Conservation (phyloP, 2,329 filamentous ascomycete genomes). For the Chrysosporium queenslandicum region DNA sequence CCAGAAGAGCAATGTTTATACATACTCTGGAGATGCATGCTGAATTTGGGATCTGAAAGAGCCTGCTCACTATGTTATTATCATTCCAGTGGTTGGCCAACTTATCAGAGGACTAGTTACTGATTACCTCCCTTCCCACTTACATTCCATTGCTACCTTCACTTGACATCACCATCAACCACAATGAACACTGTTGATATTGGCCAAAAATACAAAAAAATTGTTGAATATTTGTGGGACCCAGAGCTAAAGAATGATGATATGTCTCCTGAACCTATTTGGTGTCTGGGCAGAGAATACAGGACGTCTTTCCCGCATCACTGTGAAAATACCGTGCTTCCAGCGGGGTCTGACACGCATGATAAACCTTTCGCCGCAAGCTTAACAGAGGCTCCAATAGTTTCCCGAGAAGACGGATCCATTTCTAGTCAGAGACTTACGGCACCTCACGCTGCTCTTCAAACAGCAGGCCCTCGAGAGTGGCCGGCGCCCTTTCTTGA, state of each 20-base stretch:
- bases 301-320: conserved; percentile 20
- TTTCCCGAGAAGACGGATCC: neutral
- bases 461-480: conserved; percentile 29
- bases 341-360: neutral
- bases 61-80: neutral
- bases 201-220: conserved; percentile 55
- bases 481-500: conserved; percentile 83
- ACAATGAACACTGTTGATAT: conserved; percentile 57
- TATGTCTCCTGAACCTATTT: conserved; percentile 58
- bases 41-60: too few relatives aligned
- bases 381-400: neutral
- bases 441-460: neutral
- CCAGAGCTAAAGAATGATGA: conserved; percentile 75
- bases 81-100: neutral
- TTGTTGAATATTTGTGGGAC: conserved; percentile 89
- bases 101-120: neutral
- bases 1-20: too few relatives aligned
- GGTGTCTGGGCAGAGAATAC: conserved; percentile 65
- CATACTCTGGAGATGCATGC: too few relatives aligned
- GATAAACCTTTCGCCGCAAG: neutral
- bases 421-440: neutral
- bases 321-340: conserved; percentile 16
- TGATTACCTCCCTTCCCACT: neutral
- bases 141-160: too few relatives aligned
- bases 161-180: neutral